Base-by-base conservation (phyloP, 805 yeast genomes). In the Sugiyamaella lignohabitans region DNA sequence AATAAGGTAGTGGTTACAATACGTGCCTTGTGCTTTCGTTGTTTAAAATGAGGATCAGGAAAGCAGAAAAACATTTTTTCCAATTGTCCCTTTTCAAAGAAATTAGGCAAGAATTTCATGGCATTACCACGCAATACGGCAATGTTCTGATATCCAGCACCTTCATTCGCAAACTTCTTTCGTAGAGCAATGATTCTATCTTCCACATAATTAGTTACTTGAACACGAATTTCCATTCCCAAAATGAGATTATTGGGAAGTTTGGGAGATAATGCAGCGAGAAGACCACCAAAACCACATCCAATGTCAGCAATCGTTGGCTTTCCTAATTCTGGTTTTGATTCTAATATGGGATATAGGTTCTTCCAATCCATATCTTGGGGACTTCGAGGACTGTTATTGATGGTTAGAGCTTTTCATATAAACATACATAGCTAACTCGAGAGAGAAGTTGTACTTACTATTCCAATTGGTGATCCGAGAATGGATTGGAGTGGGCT, bases 11-110 rank as follows among this genome's bases (percentile, higher is more conserved):
- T 82, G 46, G 98, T 89, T 54, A 93, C 78, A 60, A 93, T 93
- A 70, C 98, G 76, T 4, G 97, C 97, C 73, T 93, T 93, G 68
- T 93, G 98, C 63, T 93, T 93, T 61, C 98, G 76, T 66, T 87
- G 95, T 64, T 93, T 93, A 73, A 93, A 93, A 66, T 93, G 98
- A 5, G 98, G 98, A 66, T 93, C 98, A n/a, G 98, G 98, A 76
- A 93, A 93, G 65, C 98, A 93, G 71, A 93, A 93, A 69, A 93
- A 93, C 77, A 93, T 86, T 71, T 91, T 93, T 29, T 82, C 78
- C 43, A 89, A 69, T 63, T 88, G 97, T 4, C 80, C 80, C 64
- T 83, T 83, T 48, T 74, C 71, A 69, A 93, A 93, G 65, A 93
- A 93, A 64, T 93, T 93, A 19, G 98, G 98, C 52, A 88, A 68